Base-by-base conservation (phyloP, 345 rosid species). In the Corchorus olitorius region DNA sequence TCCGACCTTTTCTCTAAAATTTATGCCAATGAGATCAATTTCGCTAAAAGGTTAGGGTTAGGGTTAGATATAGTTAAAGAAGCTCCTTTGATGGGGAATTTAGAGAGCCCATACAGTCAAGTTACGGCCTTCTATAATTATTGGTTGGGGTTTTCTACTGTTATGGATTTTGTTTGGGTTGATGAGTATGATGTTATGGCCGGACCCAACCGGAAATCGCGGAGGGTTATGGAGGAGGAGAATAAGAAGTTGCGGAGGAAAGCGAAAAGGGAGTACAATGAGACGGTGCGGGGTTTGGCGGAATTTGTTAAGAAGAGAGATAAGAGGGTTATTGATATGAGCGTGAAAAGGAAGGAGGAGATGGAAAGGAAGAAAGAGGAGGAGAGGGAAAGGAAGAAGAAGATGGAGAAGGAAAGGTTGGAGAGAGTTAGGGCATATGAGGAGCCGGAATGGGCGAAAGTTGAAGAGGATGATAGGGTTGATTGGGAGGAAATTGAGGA, bases 151-250 rank as follows among this genome's bases (percentile, higher is more conserved):
- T 96, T 93, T 84, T 46, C 76, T 71, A 93, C 97, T 48, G 92
- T 90, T 5, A 89, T 93, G 97, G 99, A 93, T 81, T 96, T 96
- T 64, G 83, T 86, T 72, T 95, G 97, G 97, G 97, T 82, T 61
- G 99, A 93, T 80, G 81, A 88, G 84, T 90, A 89, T 34, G 93
- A 92, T 83, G 91, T 62, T 0, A 89, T 84, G 87, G 89, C 89
- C 1, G 99, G 98, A 35, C 84, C 86, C 2, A 91, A 92, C 52
- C 70, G 98, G 70, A 88, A 86, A 80, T 87, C 87, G 22, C 90
- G 98, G 85, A 86, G 99, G 83, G 34, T 86, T 12, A 92, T 96
- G 97, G 99, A 96, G 85, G 99, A 95, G 70, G 94, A 89, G 89
- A 95, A 92, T 70, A 92, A 89, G 90, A 95, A 95, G 86, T 39